Evolutionary conservation across 805 yeast genomes (phyloP).

Genomic region (Cyberlindnera sargentensis): DNA sequence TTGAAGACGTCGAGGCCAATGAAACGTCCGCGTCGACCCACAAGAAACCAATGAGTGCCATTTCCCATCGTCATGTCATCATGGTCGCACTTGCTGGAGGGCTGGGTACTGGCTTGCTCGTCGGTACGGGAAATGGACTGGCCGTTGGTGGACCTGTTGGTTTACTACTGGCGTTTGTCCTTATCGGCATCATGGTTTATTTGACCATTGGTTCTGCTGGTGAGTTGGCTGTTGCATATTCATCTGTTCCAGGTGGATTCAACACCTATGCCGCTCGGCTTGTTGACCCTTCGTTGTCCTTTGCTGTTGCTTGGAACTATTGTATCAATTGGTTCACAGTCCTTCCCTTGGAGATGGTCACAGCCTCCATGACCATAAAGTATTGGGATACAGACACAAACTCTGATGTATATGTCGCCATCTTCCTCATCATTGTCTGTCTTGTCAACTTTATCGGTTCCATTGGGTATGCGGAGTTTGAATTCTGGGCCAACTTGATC

Average conservation of each 20-base stretch:
- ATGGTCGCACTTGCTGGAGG: slow-evolving; percentile 78
- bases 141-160: slow-evolving; percentile 41
- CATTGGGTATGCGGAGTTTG: slow-evolving; percentile 56
- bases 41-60: slow-evolving; percentile 15
- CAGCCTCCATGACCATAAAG: slow-evolving; percentile 54
- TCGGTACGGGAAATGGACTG: slow-evolving; percentile 47
- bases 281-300: slow-evolving; percentile 50
- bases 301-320: slow-evolving; percentile 57
- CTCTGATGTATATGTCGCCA: slow-evolving; percentile 50
- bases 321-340: slow-evolving; percentile 59
- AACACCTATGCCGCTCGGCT: slow-evolving; percentile 50
- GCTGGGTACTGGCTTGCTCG: slow-evolving; percentile 61
- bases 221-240: slow-evolving; percentile 57
- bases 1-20: slow-evolving; percentile 24
- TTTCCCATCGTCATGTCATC: slow-evolving; percentile 17
- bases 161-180: slow-evolving; percentile 46
- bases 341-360: slow-evolving; percentile 56
- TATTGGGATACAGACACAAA: slow-evolving; percentile 51
- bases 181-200: slow-evolving; percentile 53
- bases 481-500: slow-evolving; percentile 56
- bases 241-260: slow-evolving; percentile 55
- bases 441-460: slow-evolving; percentile 43
- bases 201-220: slow-evolving; percentile 59
- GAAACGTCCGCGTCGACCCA: slow-evolving; percentile 15
- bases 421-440: slow-evolving; percentile 39